Evolutionary conservation across 2,329 filamentous ascomycete genomes (phyloP), one percentile per base, ranked within the genome.

Genomic region (Xylariomycetidae sp.): DNA sequence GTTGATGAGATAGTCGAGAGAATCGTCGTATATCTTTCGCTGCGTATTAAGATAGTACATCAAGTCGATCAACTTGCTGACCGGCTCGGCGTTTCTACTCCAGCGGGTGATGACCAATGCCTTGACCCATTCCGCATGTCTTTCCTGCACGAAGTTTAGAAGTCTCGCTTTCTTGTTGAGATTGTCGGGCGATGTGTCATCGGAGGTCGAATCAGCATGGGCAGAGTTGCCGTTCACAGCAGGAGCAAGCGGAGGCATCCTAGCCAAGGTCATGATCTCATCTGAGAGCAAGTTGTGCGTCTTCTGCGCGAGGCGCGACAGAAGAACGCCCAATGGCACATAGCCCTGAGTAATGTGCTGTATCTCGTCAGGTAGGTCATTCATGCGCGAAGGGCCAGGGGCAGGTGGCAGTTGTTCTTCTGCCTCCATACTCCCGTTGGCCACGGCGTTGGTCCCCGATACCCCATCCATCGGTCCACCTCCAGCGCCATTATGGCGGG

Each of bases 71-170:
- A 97, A 72, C 59, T 84, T 88, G 64, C 83, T 85, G 48, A 97
- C 85, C 48, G 85, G 79, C 25, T 79, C 72, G 20, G 83, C 80
- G 57, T 85, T 82, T 52, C 85, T 76, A 55, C 85, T 86, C 92
- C 92, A 98, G 61, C 92, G 84, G 2, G 85, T 80, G 29, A 98
- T 81, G 15, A 98, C 88, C 14, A 96, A 70, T 6, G 89, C 77
- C 64, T 98, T 97, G 57, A 94, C 87, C 70, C 94, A 97, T 64
- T 87, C 88, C 18, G 82, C 80, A 53, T 95, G 82, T 51, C 84
- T 78, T 15, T 80, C 75, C 56, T 90, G 82, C 7, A 85, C 80
- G 63, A 92, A 94, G 27, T 85, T 77, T 38, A 95, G 62, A 33
- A 96, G 59, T 22, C 70, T 63, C 17, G 77, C 63, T 61, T 95